Evolutionary conservation across 306 rosid genomes (phyloP).

Genomic region (Pyrus betulifolia): DNA sequence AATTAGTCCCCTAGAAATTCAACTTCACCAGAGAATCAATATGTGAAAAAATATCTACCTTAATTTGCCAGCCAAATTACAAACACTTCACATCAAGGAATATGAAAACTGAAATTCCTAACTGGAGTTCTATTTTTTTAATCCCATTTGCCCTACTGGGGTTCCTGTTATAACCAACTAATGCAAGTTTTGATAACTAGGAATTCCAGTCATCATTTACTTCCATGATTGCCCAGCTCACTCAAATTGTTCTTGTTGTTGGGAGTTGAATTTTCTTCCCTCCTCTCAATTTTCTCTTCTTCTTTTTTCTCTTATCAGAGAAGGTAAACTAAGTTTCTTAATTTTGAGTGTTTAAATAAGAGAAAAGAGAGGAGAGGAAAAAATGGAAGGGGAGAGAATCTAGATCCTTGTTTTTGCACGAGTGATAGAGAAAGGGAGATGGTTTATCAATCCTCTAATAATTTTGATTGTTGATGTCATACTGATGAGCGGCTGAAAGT

Average conservation of each 20-base stretch:
- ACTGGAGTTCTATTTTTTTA: neutral
- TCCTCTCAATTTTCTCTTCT: too few species aligned
- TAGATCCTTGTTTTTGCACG: neutral
- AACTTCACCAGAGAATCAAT: neutral
- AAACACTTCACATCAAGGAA: neutral
- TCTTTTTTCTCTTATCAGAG: too few species aligned
- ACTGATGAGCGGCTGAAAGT: neutral
- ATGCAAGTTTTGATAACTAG: neutral
- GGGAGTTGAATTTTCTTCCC: too few species aligned
- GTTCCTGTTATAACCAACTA: slow-evolving; percentile 22
- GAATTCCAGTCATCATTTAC: slow-evolving; percentile 1
- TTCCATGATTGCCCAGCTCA: neutral
- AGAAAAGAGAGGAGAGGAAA: too few species aligned
- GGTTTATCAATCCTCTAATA: neutral
- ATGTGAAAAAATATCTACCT: neutral
- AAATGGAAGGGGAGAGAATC: too few species aligned
- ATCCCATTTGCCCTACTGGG: neutral
- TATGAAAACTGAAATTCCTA: neutral
- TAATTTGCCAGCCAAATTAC: neutral
- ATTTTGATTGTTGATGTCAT: neutral
- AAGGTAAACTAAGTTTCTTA: too few species aligned
- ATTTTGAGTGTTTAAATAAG: too few species aligned
- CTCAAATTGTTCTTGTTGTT: neutral
- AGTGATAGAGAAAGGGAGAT: neutral
- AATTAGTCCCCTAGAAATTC: neutral